Evolutionary conservation across 2,329 filamentous ascomycete species (phyloP), one percentile per base, ranked within the genome.

Genomic region (Emericellopsis atlantica): DNA sequence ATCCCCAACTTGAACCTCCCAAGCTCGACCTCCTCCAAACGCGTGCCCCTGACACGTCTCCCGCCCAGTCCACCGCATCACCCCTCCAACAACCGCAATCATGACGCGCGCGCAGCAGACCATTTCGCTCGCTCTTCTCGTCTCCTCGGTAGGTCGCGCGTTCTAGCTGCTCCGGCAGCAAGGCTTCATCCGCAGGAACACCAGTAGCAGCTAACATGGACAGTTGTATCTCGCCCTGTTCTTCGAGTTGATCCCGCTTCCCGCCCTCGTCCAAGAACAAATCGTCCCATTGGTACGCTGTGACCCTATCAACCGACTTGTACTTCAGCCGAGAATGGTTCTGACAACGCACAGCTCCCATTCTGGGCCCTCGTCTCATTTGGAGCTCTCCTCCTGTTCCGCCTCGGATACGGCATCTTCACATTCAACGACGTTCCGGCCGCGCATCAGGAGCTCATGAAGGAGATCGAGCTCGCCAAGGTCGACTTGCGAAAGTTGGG

Each of bases 101-200:
- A 96, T 96, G 92, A 95, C 92, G 51, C 87, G 89, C 65, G 92
- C 92, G 18, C 81, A 86, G 61, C 89, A 96, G 65, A 90, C 86
- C 49, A 81, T 95, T 58, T 94, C 88, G 46, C 73, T 95, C 55
- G 81, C 79, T 55, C 79, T 95, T 54, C 74, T 95, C 52, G 75
- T 92, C 63, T 86, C 85, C 54, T 94, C 89, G 32, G 89, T 95
- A 81, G 53, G 77, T 42, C 35, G 31, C 36, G 18, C 16, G 23
- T 14, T 21, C 14, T 8, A 33, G 24, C 29, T 26, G 29, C 16
- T 36, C 24, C 18, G 26, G n/a, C n/a, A 24, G 12, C 22, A 9
- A n/a, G 18, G n/a, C 6, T 31, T 21, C 39, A 24, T 18, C 34
- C 33, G n/a, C 35, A 22, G 51, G 54, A 46, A 56, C 43, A 35